These are phyloP conservation scores for Didymella sp. DNA, from an alignment of 2,329 filamentous ascomycete species.

Conservation along the genomic window DNA sequence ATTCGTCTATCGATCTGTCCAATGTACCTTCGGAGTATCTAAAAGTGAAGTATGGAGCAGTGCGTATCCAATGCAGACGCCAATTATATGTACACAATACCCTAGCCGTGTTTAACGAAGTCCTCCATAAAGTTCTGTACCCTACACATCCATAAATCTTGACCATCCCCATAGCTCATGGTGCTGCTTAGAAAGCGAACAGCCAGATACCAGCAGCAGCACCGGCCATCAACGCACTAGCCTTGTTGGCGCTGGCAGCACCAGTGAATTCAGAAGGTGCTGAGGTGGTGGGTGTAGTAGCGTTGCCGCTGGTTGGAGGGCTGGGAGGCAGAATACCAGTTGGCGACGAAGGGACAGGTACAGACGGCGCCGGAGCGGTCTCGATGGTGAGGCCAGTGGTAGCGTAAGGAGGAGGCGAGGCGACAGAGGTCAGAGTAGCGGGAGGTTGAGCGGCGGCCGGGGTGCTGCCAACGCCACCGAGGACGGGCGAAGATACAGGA, in stretches of 20 bases:
- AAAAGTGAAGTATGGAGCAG: not conserved
- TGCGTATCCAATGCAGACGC: slow-evolving; percentile 6
- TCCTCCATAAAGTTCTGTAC: slow-evolving; percentile 5
- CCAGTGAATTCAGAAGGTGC: slow-evolving; percentile 39
- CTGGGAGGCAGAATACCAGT: slow-evolving; percentile 25
- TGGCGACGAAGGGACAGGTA: slow-evolving; percentile 32
- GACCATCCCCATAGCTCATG: not conserved
- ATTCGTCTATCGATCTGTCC: slow-evolving; percentile 1
- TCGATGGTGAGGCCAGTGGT: slow-evolving; percentile 38
- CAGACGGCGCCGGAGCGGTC: slow-evolving; percentile 35
- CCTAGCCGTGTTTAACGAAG: slow-evolving; percentile 8
- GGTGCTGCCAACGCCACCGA: slow-evolving; percentile 14
- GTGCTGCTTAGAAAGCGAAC: slow-evolving; percentile 33
- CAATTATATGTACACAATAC: slow-evolving; percentile 18
- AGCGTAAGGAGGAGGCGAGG: slow-evolving; percentile 30
- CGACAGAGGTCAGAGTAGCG: slow-evolving; percentile 8
- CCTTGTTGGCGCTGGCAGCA: slow-evolving; percentile 35
- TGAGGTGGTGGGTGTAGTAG: slow-evolving; percentile 21
- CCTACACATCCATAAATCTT: not conserved
- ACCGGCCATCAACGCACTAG: slow-evolving; percentile 31
- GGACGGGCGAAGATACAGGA: slow-evolving; percentile 17
- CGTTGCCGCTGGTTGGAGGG: slow-evolving; percentile 25
- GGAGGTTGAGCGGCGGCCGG: slow-evolving; percentile 9
- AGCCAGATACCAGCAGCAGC: slow-evolving; percentile 34
- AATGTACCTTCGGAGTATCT: not conserved